These are phyloP conservation scores for Pyrenophora tritici-repentis DNA, from an alignment of 2,329 filamentous ascomycete genomes.

Conservation along the genomic window DNA sequence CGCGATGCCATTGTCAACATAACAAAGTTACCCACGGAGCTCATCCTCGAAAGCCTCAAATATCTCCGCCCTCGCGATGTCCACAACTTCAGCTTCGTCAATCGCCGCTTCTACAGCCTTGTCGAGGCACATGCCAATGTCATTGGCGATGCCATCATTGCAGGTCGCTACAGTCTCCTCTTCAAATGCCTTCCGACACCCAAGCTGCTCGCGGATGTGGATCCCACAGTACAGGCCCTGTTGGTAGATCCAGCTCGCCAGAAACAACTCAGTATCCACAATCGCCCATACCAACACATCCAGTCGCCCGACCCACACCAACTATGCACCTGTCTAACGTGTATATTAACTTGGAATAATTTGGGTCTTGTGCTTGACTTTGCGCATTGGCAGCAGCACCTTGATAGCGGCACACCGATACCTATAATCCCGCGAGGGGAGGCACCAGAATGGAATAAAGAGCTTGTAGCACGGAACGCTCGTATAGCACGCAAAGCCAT, in stretches of 20 bases:
- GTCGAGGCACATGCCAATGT: conserved; percentile 51
- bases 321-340: conserved; percentile 64
- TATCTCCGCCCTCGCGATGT: conserved; percentile 58
- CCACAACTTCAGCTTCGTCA: conserved; percentile 53
- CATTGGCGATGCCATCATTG: conserved; percentile 54
- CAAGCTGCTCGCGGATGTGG: conserved; percentile 50
- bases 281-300: conserved; percentile 60
- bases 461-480: conserved; percentile 53
- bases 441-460: conserved; percentile 56
- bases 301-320: conserved; percentile 51
- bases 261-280: conserved; percentile 53
- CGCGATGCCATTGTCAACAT: conserved; percentile 45
- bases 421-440: conserved; percentile 57
- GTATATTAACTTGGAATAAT: conserved; percentile 62
- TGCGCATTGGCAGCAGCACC: conserved; percentile 59
- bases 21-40: conserved; percentile 58
- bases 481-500: conserved; percentile 54
- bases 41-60: conserved; percentile 56
- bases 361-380: conserved; percentile 62
- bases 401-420: conserved; percentile 59
- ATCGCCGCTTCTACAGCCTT: conserved; percentile 50
- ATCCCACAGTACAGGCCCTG: conserved; percentile 42
- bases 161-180: conserved; percentile 57
- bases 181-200: conserved; percentile 59
- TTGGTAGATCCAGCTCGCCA: conserved; percentile 52